A percentile compares a stretch with the other conserved stretches of the same genome.
Conservation (phyloP, 108 stramenopile genomes). For the Cafeteria roenbergensis region DNA sequence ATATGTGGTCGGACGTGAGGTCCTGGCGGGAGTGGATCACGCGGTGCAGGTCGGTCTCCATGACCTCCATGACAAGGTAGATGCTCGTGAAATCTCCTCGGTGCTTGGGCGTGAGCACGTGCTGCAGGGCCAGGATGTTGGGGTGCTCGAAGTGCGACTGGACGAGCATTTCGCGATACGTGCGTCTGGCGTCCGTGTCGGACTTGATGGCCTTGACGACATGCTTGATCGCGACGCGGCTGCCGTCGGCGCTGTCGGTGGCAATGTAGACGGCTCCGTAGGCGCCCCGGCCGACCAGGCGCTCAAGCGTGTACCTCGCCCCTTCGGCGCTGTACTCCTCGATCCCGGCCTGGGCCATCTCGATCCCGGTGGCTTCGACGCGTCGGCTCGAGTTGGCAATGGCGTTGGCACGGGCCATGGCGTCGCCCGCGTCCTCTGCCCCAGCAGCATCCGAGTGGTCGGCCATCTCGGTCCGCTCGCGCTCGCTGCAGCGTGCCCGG, state of each 20-base stretch:
- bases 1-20: constrained; percentile 18
- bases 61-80: constrained; percentile 29
- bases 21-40: constrained; percentile 40
- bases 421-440: too few species aligned
- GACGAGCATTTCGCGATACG: constrained; percentile 28
- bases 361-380: too few species aligned
- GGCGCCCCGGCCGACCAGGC: constrained; percentile 33
- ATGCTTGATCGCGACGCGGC: constrained; percentile 27
- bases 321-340: neutral
- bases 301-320: constrained; percentile 18
- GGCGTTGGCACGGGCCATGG: too few species aligned
- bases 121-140: constrained; percentile 19
- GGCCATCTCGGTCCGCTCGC: too few species aligned
- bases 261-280: constrained; percentile 36
- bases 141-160: constrained; percentile 18
- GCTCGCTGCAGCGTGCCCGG: too few species aligned
- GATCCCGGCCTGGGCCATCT: neutral
- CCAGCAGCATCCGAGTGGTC: too few species aligned
- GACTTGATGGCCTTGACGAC: constrained; percentile 16
- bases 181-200: constrained; percentile 25
- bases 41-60: constrained; percentile 49
- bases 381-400: too few species aligned
- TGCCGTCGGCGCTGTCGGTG: constrained; percentile 13
- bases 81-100: constrained; percentile 13
- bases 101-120: constrained; percentile 8